Evolutionary conservation across 768 basidiomycete species (phyloP), one percentile per base, ranked within the genome.

Genomic region (Russula sp.): DNA sequence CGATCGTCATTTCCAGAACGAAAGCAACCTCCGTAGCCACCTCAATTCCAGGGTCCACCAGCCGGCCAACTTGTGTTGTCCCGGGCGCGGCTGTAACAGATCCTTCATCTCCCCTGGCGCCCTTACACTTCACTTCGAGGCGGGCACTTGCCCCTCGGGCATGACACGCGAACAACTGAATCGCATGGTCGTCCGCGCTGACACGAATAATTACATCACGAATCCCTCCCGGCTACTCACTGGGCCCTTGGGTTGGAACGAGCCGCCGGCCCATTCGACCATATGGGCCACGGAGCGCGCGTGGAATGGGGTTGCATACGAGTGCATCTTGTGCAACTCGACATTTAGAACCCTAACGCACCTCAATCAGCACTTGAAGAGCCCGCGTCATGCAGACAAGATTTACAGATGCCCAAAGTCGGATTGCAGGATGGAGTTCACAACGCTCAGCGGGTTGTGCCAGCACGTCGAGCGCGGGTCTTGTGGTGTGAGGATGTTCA

Each of bases 341-440:
- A 67, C 56, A 14, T 85, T 79, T 68, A 32, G 68, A 55, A 69
- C 75, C 0, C 78, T 88, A 13, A 11, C 16, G 0, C 75, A 73
- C 7, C 78, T 90, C 56, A 87, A 90, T 69, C 76, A 80, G 65
- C 89, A 90, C 69, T 77, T 89, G 50, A 77, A 78, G 56, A 88
- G 88, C 72, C 84, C 88, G 8, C 24, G 30, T 24, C 64, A 65
- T 48, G 54, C 34, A 20, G 38, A 56, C 9, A 65, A 26, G 64
- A 65, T 65, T 28, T 61, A 65, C 28, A 34, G 40, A 42, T 65
- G 59, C 49, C 64, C 55, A 18, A 65, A 61, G 16, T 22, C 28
- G 8, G 63, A 61, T 46, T 65, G 59, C 28, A 1, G 30, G 3
- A 10, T 8, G 16, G 38, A 57, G 54, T 65, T 65, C 53, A 54